Evolutionary conservation across 768 basidiomycete species (phyloP), one percentile per base, ranked within the genome.

Genomic region (Auricularia heimuer): DNA sequence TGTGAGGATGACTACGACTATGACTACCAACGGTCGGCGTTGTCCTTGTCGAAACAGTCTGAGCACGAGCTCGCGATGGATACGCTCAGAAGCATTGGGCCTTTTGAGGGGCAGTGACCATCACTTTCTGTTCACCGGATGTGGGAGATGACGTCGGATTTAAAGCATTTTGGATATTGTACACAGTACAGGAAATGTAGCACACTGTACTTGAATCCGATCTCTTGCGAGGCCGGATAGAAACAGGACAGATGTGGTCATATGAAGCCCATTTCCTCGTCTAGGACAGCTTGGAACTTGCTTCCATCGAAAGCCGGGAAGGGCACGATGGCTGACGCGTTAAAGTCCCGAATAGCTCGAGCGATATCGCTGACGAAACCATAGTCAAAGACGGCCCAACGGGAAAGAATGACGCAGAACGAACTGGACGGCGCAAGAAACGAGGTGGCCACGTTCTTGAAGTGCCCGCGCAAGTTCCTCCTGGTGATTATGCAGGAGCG

Each of bases 401-500:
- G 33, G 37, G 80, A 76, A 36, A 87, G 88, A 71, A 7, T 21
- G 35, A 24, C 51, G 63, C 35, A 44, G 54, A n/a, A 76, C 89
- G 77, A 75, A 92, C 92, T 74, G 70, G 58, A 86, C 78, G 14
- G 79, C 81, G 1, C 85, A 80, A 29, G 84, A 75, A 66, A 74
- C 80, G 58, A 94, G 76, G 75, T 91, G 79, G 4, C 82, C 81
- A 42, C 83, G 79, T 18, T 72, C 74, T 16, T 79, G 79, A 64
- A 99, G 77, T 12, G 85, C 84, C 47, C 80, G 75, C 0, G 96
- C 93, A 4, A 99, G 79, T 71, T 99, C 93, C 63, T 86, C 80
- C 78, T 99, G 96, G 71, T 99, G 96, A 73, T 97, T 91, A 74
- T 97, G 88, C 73, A 95, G 82, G 36, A 99, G 77, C 0, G 90